Percentiles rank a stretch among this genome's conserved stretches.
phyloP scores from a whole-genome alignment of 176 grass and related monocot genomes.

The Eragrostis curvula region DNA sequence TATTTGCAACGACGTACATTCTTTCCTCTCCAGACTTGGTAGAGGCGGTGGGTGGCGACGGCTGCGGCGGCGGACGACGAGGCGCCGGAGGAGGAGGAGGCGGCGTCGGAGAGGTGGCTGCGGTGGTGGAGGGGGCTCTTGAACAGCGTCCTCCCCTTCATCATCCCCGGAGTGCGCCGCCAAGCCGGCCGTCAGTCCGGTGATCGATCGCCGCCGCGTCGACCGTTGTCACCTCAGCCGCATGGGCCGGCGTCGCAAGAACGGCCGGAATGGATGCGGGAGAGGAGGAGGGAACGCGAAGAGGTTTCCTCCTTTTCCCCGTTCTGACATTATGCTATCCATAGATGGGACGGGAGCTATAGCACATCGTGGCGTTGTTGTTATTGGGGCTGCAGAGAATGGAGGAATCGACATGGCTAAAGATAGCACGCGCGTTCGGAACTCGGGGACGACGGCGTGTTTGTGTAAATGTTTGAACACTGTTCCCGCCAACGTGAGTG shows the following conservation, averaged over 20 bases:
- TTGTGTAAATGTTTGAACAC: no score
- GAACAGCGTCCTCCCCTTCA: conserved; percentile 51
- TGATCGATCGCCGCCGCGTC: conserved; percentile 38
- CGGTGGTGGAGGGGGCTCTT: conserved; percentile 51
- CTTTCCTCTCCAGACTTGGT: conserved; percentile 89
- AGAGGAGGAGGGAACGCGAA: not conserved
- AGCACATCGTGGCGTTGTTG: conserved; percentile 19
- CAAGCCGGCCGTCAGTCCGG: not conserved
- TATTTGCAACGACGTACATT: conserved; percentile 48
- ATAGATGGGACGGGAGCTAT: conserved; percentile 28
- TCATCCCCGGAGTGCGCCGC: conserved; percentile 12
- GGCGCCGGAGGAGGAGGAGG: conserved; percentile 45
- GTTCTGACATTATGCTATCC: conserved; percentile 39
- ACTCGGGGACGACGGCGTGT: no score
- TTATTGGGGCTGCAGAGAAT: conserved; percentile 15
- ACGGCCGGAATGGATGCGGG: conserved; percentile 33
- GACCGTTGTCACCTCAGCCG: conserved; percentile 31
- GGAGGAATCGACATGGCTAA: conserved; percentile 32
- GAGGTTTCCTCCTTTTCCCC: conserved; percentile 29
- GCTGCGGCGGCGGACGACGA: conserved; percentile 21
- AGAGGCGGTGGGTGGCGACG: conserved; percentile 49
- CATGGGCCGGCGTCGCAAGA: conserved; percentile 38
- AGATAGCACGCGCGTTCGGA: conserved; percentile 28
- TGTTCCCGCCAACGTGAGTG: no score
- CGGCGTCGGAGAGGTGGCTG: conserved; percentile 47